Conservation (phyloP, 306 rosid genomes). For the Ochetophila trinervis region DNA sequence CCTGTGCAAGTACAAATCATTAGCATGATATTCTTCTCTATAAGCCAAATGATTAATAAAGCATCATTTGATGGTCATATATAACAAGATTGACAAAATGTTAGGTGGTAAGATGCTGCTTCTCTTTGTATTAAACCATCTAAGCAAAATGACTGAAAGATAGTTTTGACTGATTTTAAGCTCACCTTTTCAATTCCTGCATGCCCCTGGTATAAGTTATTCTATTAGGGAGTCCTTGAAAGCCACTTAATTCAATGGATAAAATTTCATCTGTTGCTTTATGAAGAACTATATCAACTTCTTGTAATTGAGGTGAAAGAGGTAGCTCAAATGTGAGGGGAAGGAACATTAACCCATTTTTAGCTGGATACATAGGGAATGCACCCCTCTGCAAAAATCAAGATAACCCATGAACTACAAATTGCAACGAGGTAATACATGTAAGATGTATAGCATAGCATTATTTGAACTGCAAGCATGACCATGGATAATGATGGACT, state of each 20-base stretch:
- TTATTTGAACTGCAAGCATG: not conserved
- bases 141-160: not conserved
- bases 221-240: slow-evolving; percentile 18
- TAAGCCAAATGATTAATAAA: too few relatives aligned
- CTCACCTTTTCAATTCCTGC: slow-evolving; percentile 59
- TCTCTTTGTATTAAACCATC: too few relatives aligned
- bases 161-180: not conserved
- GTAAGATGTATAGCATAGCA: not conserved
- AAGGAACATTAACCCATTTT: slow-evolving; percentile 69
- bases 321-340: slow-evolving; percentile 72
- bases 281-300: slow-evolving; percentile 76
- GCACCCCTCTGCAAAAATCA: slow-evolving; percentile 69
- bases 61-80: too few relatives aligned
- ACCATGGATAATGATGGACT: not conserved
- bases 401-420: slow-evolving; percentile 12
- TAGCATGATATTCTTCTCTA: not conserved
- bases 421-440: not conserved
- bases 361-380: slow-evolving; percentile 74
- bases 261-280: slow-evolving; percentile 90
- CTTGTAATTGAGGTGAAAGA: slow-evolving; percentile 63
- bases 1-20: not conserved
- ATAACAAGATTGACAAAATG: too few relatives aligned
- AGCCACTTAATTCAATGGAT: slow-evolving; percentile 44
- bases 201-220: slow-evolving; percentile 55
- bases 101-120: too few relatives aligned